Percentiles rank a stretch among this genome's conserved stretches.
phyloP scores from a whole-genome alignment of 805 yeast genomes.

The Ogataea wickerhamii region DNA sequence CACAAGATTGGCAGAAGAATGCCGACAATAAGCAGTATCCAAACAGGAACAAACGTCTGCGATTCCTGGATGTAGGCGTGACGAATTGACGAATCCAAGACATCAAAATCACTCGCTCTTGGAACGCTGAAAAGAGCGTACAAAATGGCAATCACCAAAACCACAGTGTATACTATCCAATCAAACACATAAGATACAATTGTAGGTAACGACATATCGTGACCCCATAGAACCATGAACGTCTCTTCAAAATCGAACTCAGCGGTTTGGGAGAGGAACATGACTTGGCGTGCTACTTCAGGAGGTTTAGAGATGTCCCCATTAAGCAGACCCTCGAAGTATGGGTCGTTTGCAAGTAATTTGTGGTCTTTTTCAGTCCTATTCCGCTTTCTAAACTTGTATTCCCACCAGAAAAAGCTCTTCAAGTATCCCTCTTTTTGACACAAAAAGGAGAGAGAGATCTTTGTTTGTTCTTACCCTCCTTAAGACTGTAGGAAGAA shows the following conservation, averaged over 20 bases:
- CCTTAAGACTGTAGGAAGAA: too few relatives aligned
- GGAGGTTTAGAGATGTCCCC: too few relatives aligned
- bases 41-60: slow-evolving; percentile 32
- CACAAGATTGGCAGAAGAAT: slow-evolving; percentile 33
- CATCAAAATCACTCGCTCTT: slow-evolving; percentile 38
- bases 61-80: slow-evolving; percentile 35
- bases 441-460: too few relatives aligned
- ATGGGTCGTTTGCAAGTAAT: too few relatives aligned
- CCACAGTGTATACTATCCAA: slow-evolving; percentile 27
- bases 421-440: too few relatives aligned
- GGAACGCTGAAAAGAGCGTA: slow-evolving; percentile 37
- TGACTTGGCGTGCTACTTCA: too few relatives aligned
- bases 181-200: slow-evolving; percentile 31
- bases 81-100: slow-evolving; percentile 32
- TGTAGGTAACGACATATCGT: slow-evolving; percentile 28
- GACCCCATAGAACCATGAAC: slow-evolving; percentile 23
- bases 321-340: too few relatives aligned
- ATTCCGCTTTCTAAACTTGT: too few relatives aligned
- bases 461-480: too few relatives aligned
- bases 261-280: slow-evolving; percentile 18
- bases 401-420: too few relatives aligned
- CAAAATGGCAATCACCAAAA: slow-evolving; percentile 24
- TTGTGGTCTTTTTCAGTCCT: too few relatives aligned
- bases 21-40: slow-evolving; percentile 30
- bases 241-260: slow-evolving; percentile 25